These are phyloP conservation scores for Daedalea quercina DNA, from an alignment of 768 basidiomycete species.

Conservation along the genomic window DNA sequence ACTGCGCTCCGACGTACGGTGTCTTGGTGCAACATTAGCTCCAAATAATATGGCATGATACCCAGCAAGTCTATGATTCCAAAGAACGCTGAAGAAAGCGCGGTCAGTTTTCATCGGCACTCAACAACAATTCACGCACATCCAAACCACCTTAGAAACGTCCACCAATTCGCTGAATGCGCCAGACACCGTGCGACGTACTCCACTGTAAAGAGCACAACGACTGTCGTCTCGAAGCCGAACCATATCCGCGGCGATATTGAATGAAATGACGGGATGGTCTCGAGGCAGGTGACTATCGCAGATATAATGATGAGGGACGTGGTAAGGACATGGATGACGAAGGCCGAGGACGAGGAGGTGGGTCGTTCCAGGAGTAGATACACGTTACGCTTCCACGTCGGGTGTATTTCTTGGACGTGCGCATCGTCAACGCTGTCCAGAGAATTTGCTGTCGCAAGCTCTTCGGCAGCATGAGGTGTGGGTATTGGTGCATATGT, in stretches of 20 bases:
- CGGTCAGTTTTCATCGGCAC: neutral
- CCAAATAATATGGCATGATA: conserved; percentile 86
- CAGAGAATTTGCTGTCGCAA: conserved; percentile 9
- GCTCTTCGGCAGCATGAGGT: conserved; percentile 2
- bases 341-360: conserved; percentile 68
- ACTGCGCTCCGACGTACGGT: conserved; percentile 45
- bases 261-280: conserved; percentile 69
- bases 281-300: conserved; percentile 71
- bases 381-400: conserved; percentile 61
- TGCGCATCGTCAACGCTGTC: conserved; percentile 12
- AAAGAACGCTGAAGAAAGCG: conserved; percentile 54
- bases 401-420: conserved; percentile 22
- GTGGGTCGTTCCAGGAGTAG: conserved; percentile 76
- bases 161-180: conserved; percentile 64
- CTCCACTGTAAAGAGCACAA: conserved; percentile 83
- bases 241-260: conserved; percentile 74
- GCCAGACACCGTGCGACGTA: conserved; percentile 67
- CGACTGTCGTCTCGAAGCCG: conserved; percentile 79
- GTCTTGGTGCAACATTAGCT: conserved; percentile 77
- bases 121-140: conserved; percentile 37
- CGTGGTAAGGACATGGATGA: conserved; percentile 66
- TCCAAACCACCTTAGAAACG: conserved; percentile 56
- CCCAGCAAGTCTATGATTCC: conserved; percentile 82
- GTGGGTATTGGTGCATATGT: neutral
- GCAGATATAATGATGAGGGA: conserved; percentile 70